Evolutionary conservation across 108 stramenopile genomes (phyloP).

Genomic region (Aureococcus anophagefferens): DNA sequence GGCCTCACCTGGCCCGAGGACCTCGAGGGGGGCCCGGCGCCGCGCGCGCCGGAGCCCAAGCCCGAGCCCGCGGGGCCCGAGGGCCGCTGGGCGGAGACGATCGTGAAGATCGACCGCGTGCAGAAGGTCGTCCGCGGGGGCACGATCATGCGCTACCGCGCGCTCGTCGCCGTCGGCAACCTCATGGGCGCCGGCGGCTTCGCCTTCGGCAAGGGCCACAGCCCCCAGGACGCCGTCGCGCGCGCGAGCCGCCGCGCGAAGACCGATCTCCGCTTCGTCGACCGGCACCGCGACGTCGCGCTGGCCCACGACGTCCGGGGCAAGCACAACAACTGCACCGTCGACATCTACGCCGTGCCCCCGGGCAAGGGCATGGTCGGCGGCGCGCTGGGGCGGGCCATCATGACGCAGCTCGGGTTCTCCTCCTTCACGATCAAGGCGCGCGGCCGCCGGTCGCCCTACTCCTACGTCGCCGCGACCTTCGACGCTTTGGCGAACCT

Average conservation of each 20-base stretch:
- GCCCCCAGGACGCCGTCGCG: conserved; percentile 66
- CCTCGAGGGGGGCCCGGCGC: not conserved
- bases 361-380: conserved; percentile 63
- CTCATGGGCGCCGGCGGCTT: conserved; percentile 86
- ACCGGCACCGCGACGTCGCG: conserved; percentile 61
- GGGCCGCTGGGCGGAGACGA: conserved; percentile 54
- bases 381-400: conserved; percentile 55
- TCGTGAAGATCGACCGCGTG: conserved; percentile 67
- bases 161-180: conserved; percentile 84
- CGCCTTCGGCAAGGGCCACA: conserved; percentile 79
- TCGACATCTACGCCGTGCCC: conserved; percentile 48
- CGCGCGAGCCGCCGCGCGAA: conserved; percentile 61
- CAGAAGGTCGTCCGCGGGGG: conserved; percentile 85
- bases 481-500: conserved; percentile 80
- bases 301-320: conserved; percentile 68
- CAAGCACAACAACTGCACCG: conserved; percentile 77
- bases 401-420: conserved; percentile 71
- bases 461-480: conserved; percentile 74
- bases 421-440: conserved; percentile 65
- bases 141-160: conserved; percentile 72
- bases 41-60: too few relatives aligned
- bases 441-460: conserved; percentile 69
- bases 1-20: not conserved
- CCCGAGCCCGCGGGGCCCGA: not conserved
- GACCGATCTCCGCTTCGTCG: conserved; percentile 78